phyloP scores from a whole-genome alignment of 2,329 filamentous ascomycete genomes.

The Pezicula radicicola region DNA sequence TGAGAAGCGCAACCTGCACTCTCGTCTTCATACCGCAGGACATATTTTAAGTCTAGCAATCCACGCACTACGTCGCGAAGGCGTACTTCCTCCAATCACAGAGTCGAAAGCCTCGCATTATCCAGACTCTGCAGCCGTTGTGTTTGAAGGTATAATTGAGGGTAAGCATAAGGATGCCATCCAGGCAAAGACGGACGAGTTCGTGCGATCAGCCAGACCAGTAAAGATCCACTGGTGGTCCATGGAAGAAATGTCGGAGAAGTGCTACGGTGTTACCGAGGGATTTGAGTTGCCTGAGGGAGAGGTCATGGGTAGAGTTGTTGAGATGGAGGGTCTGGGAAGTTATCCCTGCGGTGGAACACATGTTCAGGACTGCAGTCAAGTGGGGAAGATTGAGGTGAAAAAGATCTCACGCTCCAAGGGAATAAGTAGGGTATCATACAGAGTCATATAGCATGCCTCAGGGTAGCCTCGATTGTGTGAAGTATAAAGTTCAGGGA shows the following conservation, averaged over 20 bases:
- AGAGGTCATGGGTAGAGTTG: conserved; percentile 58
- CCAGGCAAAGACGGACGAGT: conserved; percentile 58
- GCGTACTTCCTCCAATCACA: conserved; percentile 50
- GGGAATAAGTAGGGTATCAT: conserved; percentile 54
- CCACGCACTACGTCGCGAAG: conserved; percentile 47
- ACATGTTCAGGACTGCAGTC: conserved; percentile 60
- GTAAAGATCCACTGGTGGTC: conserved; percentile 67
- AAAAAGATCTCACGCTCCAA: conserved; percentile 66
- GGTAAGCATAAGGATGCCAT: conserved; percentile 60
- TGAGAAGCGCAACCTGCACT: conserved; percentile 59
- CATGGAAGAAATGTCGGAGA: conserved; percentile 55
- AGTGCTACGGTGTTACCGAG: conserved; percentile 37
- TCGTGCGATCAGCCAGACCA: conserved; percentile 50
- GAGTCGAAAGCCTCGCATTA: conserved; percentile 73
- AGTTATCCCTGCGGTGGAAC: conserved; percentile 75
- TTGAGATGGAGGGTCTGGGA: conserved; percentile 65
- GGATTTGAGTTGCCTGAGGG: conserved; percentile 37
- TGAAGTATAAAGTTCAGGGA: no score
- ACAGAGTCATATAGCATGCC: no score
- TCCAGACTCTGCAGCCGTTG: conserved; percentile 63
- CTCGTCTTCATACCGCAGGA: conserved; percentile 69
- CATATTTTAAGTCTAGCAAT: conserved; percentile 70
- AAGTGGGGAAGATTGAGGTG: conserved; percentile 59
- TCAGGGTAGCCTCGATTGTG: no score
- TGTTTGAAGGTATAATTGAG: conserved; percentile 66